Evolutionary conservation across 306 rosid genomes (phyloP), one percentile per base, ranked within the genome.

Genomic region (Leucaena leucocephala): DNA sequence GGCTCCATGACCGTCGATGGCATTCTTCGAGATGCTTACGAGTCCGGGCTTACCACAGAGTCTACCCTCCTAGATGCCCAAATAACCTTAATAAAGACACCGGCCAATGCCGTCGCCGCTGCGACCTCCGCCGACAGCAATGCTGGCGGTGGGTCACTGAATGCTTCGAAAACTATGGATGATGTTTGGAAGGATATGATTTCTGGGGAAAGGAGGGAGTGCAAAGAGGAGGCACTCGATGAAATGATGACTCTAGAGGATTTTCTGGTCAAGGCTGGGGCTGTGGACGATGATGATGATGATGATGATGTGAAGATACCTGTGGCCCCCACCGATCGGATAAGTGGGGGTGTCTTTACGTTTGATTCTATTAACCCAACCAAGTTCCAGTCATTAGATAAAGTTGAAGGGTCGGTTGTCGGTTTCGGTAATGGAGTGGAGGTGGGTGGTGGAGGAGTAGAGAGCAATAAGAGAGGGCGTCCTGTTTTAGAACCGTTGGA

Each of bases 211-310:
- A 73, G 86, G 33, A 85, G 78, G 68, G 90, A 85, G 68, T 88
- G 88, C 66, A 95, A 95, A 83, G 89, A 86, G 78, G 99, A 91
- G 86, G 61, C 46, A 1, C 66, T 86, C 1, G 97, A 92, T 22
- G 92, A 85, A 45, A 38, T 93, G 87, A 91, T 93, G 90, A 95
- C 99, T 15, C 91, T 95, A 2, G 99, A 95, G 90, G 99, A 95
- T 80, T 95, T 93, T 78, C 84, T 95, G 63, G 90, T 82, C 19
- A 82, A 86, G 77, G 89, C 97, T 8, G 93, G 88, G 22, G 93
- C 87, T 2, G 89, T 81, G 14, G 91, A 67, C 15, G 89, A 78
- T 1, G 85, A 80, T 0, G 98, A 52, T 1, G 85, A 80, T 1
- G 97, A 45, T 2, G 85, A 77, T 2, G 98, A 92, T 3, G 77